Evolutionary conservation across 768 basidiomycete genomes (phyloP).

Genomic region (Sarcomyxa edulis): DNA sequence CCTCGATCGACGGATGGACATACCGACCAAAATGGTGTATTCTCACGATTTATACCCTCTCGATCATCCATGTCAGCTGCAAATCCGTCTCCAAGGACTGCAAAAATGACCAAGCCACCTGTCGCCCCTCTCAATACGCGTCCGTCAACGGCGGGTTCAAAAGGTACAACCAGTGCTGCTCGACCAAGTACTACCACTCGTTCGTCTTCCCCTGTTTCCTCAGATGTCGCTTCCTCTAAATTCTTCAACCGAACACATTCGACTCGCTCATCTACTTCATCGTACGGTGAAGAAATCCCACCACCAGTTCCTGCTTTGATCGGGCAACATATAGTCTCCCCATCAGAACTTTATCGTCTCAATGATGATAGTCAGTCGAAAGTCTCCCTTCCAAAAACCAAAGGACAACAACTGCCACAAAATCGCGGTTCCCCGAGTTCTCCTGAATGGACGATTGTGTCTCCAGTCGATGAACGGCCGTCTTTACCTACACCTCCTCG

Average conservation of each 20-base stretch:
- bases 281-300: conserved; percentile 34
- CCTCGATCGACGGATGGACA: conserved; percentile 14
- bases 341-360: conserved; percentile 45
- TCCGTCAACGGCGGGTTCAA: conserved; percentile 2
- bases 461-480: conserved; percentile 8
- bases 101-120: conserved; percentile 9
- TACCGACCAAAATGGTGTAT: conserved; percentile 8
- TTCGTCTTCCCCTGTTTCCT: conserved; percentile 59
- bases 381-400: too few species aligned
- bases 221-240: conserved; percentile 47
- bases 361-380: too few species aligned
- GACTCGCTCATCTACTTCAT: conserved; percentile 52
- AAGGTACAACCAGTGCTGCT: conserved; percentile 9
- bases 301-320: conserved; percentile 33
- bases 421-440: too few species aligned
- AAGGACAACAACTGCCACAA: too few species aligned
- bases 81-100: conserved; percentile 4
- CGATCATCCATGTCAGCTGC: conserved; percentile 16
- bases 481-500: conserved; percentile 35
- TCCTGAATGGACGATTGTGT: conserved; percentile 3
- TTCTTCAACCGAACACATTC: conserved; percentile 43
- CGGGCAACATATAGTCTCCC: conserved; percentile 48
- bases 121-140: conserved; percentile 9
- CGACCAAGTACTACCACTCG: conserved; percentile 46
- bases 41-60: conserved; percentile 17